Conservation (phyloP, 2,329 filamentous ascomycete species). For the Aspergillus terreus region DNA sequence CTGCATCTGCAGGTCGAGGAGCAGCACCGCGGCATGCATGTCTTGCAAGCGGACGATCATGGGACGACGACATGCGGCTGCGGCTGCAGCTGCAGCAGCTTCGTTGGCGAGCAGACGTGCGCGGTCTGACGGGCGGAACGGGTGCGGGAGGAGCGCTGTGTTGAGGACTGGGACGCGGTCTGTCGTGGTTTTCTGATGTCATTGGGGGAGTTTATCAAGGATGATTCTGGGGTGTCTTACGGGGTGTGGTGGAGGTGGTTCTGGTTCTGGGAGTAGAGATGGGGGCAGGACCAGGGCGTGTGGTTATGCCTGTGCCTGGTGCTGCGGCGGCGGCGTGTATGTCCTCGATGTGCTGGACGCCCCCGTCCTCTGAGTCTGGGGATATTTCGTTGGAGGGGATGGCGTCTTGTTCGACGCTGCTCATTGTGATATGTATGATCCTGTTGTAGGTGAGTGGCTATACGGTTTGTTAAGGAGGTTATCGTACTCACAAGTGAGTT, state of each 20-base stretch:
- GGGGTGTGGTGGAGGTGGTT: no score
- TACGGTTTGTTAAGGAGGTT: no score
- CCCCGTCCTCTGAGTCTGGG: neutral
- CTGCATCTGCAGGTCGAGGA: neutral
- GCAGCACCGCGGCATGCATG: neutral
- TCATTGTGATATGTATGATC: neutral
- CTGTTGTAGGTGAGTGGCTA: no score
- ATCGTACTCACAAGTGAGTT: no score
- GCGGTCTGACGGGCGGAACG: neutral
- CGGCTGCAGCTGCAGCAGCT: neutral
- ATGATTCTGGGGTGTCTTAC: no score
- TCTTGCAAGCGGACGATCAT: neutral
- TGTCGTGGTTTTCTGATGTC: no score
- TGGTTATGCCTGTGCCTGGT: no score
- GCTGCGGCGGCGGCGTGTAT: neutral
- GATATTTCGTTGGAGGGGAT: neutral
- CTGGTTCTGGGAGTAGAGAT: no score
- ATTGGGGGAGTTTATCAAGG: no score
- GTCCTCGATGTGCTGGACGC: neutral
- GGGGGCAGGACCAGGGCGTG: no score
- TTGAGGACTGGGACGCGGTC: neutral
- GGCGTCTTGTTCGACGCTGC: neutral
- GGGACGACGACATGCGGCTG: neutral
- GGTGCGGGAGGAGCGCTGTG: neutral
- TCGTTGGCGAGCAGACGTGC: neutral